Base-by-base conservation (phyloP, 352 stramenopile species). In the Peronospora belbahrii region DNA sequence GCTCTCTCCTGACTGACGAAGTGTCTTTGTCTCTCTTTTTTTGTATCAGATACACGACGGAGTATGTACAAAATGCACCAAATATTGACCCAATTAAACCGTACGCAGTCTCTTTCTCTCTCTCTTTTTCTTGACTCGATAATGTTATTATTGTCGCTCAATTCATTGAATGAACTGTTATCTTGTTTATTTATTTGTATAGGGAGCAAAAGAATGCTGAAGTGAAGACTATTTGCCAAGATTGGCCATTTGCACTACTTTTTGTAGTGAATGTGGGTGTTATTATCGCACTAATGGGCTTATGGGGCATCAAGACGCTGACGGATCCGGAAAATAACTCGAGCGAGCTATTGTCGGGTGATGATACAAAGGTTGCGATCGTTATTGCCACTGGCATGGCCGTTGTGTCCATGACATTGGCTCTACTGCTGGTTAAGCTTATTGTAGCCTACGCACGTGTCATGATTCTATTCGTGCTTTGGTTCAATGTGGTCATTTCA, bases 401-500 rank as follows among this genome's bases (percentile, higher is more conserved):
- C 6, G 61, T 83, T 8, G 35, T 85, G 36, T 68, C 73, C 2
- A 67, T 85, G 42, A 59, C 83, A 24, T 44, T 90, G 31, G 65
- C 74, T 35, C 52, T 94, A 6, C 27, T 66, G 4, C 54, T 85
- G 33, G 78, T 94, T 37, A 88, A 88, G 58, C 76, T 94, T 48
- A 86, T 91, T 32, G 78, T 84, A 4, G 62, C 72, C 19, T 84
- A 82, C 51, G 83, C 80, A 18, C 67, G 74, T 35, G 80, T 67
- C 42, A 90, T 91, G 79, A 92, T 94, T 61, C 60, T 70, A 40
- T 88, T 92, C 43, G 73, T 83, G 51, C 67, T 94, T 13, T 94
- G 82, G 76, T 93, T 88, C 62, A 91, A 89, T 50, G 82, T 94
- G 28, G 74, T 47, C 38, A 56, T 91, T 19, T 69, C 72, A 20